Base-by-base conservation (phyloP, 2,329 filamentous ascomycete species). In the Aspergillus tubingensis region DNA sequence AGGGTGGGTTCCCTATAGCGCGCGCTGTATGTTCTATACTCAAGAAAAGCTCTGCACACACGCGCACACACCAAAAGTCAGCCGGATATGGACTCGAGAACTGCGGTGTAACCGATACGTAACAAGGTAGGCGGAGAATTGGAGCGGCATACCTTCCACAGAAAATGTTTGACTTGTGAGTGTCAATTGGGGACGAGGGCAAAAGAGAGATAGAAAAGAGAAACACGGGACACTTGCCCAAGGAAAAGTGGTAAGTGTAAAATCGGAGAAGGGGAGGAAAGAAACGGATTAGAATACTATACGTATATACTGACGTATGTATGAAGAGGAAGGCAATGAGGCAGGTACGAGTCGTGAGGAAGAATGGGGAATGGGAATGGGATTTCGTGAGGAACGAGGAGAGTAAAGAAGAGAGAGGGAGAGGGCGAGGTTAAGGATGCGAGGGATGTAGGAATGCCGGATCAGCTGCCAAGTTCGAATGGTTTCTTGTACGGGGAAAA, bases 371-470 rank as follows among this genome's bases (percentile, higher is more conserved):
- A 27, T 48, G 52, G 49, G 51, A 47, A 32, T 32, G 48, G 30
- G 51, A 41, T 51, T 8, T 25, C 54, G 52, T 30, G 48, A 50
- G 32, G 47, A 39, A 38, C 32, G 38, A 47, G 38, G 39, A 25
- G 47, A 52, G 47, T 41, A 36, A n/a, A 44, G 32, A 52, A 47
- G 52, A 57, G 32, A 30, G 32, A 36, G 32, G 32, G 32, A 36
- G 32, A 36, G 32, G 32, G 8, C 32, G 11, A 36, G 32, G 32
- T 36, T 36, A 43, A 47, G 54, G 38, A 32, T 50, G 51, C 27
- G 11, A 60, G 23, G 17, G 36, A 53, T 55, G 27, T 25, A 41
- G 32, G 60, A 54, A 59, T 57, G 54, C 54, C 60, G 59, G 59
- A 47, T 54, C 17, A 57, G 39, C 50, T 59, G 59, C 58, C 54